Evolutionary conservation across 768 basidiomycete genomes (phyloP).

Genomic region (Suillus brevipes): DNA sequence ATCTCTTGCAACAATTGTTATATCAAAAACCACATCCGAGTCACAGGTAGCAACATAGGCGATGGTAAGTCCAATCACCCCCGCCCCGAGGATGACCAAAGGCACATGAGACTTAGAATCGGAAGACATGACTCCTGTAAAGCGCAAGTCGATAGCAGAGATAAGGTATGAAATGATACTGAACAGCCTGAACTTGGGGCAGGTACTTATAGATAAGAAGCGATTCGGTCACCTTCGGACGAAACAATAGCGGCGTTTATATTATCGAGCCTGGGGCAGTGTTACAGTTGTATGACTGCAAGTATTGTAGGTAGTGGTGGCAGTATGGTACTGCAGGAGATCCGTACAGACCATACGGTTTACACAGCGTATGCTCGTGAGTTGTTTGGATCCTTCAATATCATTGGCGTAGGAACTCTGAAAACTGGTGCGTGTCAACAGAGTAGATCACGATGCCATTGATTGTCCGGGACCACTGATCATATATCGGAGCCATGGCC

Average conservation of each 20-base stretch:
- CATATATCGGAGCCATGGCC: background rate
- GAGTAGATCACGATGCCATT: background rate
- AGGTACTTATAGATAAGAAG: background rate
- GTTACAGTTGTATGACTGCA: background rate
- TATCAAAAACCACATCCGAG: conserved; percentile 14
- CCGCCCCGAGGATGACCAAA: conserved; percentile 39
- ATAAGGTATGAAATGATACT: background rate
- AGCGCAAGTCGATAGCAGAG: background rate
- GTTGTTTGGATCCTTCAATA: background rate
- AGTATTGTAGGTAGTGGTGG: background rate
- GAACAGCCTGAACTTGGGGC: background rate
- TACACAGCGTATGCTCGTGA: background rate
- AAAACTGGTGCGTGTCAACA: background rate
- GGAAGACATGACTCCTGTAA: conserved; percentile 14
- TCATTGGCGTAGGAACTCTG: background rate
- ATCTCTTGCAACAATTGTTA: conserved; percentile 38
- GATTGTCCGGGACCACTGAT: background rate
- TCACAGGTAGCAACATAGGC: conserved; percentile 35
- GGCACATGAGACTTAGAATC: conserved; percentile 12
- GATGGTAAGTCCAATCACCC: conserved; percentile 40
- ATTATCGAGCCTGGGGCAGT: background rate
- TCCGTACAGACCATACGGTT: background rate
- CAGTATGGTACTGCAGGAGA: background rate
- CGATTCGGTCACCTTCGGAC: background rate
- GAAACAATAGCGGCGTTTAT: background rate